Evolutionary conservation across 2,329 filamentous ascomycete species (phyloP), one percentile per base, ranked within the genome.

Genomic region (Akanthomyces muscarius): DNA sequence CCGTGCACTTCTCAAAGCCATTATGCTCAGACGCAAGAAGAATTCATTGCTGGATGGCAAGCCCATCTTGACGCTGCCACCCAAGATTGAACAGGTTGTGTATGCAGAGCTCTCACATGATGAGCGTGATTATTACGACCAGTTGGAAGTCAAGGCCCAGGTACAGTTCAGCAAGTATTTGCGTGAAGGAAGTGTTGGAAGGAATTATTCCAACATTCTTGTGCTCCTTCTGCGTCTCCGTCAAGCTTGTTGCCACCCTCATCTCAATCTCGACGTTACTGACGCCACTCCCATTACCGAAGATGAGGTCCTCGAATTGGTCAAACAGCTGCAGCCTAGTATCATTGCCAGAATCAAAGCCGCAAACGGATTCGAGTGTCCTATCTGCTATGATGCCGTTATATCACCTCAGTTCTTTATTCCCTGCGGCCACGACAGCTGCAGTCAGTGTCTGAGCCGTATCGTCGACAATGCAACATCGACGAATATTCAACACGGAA

Each of bases 11-110:
- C 83, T 96, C 44, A 92, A 91, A 69, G 89, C 90, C 1, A 86
- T 93, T 54, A 88, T 96, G 76, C 81, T 97, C 56, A 89, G 92
- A 33, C 88, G 93, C 23, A 93, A 88, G 62, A 97, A 97, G 75
- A 82, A 85, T 41, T 92, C 91, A 0, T 77, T 84, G 66, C 88
- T 96, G 61, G 88, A 97, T 71, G 92, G 92, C 8, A 83, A 90
- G 68, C 90, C 90, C 61, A 92, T 96, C 66, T 77, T 97, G 10
- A 87, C 86, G 64, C 82, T 97, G 11, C 92, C 92, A 0, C 77
- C 85, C 6, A 86, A 96, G 69, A 87, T 85, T 0, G 92, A 95
- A 70, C 90, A 89, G 66, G 80, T 95, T 7, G 86, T 95, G 66
- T 86, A 87, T 23, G 86, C 96, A 65, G 82, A 87, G 36, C 89